Base-by-base conservation (phyloP, 1,284 basidiomycete species). In the Cryptococcus depauperatus region DNA sequence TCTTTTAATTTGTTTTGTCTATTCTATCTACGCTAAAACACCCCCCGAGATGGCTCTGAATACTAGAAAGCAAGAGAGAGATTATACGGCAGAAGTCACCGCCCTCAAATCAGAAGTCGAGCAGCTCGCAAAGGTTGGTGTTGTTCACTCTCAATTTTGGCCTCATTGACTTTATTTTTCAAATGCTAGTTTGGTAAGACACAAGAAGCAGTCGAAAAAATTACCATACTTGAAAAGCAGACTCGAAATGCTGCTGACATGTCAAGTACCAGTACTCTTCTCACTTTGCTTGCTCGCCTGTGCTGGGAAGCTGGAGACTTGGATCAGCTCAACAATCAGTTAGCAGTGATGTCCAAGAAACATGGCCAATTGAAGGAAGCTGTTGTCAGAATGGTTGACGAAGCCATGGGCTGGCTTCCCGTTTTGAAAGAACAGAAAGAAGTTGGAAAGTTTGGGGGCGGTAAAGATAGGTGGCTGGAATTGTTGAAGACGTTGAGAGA, bases 241-340 rank as follows among this genome's bases (percentile, higher is more conserved):
- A 84, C 93, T 4, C 80, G 95, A 71, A 97, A 97, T 75, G 93
- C 93, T 13, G 85, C 92, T 43, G 95, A 98, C 76, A 77, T 91
- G 41, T 69, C 79, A 32, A 96, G 92, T 19, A 98, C 95, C 1
- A 85, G 85, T 27, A 80, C 85, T 41, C 79, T 98, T 16, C 83
- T 85, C 47, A 83, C 82, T 62, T 76, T 83, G 27, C 77, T 85
- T 47, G 73, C 80, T 22, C 77, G 83, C 54, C 76, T 89, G 51
- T 78, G 78, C 52, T 89, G 89, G 67, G 74, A 83, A 51, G 48
- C 55, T 8, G 32, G 48, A 23, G 77, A 91, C 59, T 81, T 82
- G 58, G 70, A 76, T 22, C 74, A 80, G 25, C 75, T 95, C 47
- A 91, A 89, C 65, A 73, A 77, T 6, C 83, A 80, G 52, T 77